These are phyloP conservation scores for Ceratobasidium sp. DNA, from an alignment of 1,284 basidiomycete species.

Conservation along the genomic window DNA sequence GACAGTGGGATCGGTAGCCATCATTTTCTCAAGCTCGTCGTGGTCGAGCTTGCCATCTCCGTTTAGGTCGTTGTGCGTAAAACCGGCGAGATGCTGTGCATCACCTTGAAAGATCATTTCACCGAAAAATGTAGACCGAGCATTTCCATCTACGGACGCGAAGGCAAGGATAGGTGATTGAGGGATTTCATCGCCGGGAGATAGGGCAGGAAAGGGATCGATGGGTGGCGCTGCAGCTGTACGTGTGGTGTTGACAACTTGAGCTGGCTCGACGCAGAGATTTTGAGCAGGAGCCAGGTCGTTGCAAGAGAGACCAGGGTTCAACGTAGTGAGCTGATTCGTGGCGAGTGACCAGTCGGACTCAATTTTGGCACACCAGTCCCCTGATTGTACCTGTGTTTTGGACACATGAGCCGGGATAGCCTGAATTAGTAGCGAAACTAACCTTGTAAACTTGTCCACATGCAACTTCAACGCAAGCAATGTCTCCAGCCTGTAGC, in stretches of 20 bases:
- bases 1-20: not conserved
- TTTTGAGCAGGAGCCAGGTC: not conserved
- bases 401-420: not conserved
- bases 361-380: constrained; percentile 41
- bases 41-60: constrained; percentile 24
- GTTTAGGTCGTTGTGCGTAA: constrained; percentile 23
- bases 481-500: constrained; percentile 10
- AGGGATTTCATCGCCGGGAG: not conserved
- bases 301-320: constrained; percentile 27
- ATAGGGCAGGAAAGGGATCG: constrained; percentile 11
- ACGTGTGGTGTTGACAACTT: not conserved
- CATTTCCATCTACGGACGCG: constrained; percentile 15
- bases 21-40: constrained; percentile 19
- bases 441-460: constrained; percentile 10
- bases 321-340: constrained; percentile 7
- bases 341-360: not conserved
- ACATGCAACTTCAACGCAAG: constrained; percentile 2
- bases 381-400: constrained; percentile 21
- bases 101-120: constrained; percentile 19
- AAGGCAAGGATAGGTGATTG: constrained; percentile 12
- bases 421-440: not conserved
- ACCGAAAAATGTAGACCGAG: not conserved
- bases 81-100: constrained; percentile 7
- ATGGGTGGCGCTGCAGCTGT: not conserved
- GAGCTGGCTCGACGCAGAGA: constrained; percentile 8